Evolutionary conservation across 2,329 filamentous ascomycete species (phyloP), one percentile per base, ranked within the genome.

Genomic region (Ophiosphaerella herpotricha): DNA sequence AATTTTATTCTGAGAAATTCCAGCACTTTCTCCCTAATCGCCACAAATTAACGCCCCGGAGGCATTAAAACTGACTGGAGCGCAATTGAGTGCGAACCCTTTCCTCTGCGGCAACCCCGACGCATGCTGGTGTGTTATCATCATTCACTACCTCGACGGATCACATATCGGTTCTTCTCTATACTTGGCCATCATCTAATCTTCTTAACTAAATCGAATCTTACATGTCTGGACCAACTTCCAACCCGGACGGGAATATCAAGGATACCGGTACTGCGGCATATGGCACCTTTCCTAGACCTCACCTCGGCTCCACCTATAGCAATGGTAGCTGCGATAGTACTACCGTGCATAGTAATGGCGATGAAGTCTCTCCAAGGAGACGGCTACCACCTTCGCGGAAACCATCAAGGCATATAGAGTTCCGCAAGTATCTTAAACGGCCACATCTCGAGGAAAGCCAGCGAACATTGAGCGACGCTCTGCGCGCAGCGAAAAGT

Each of bases 401-500:
- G 16, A 50, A 61, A 41, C 42, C 54, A 5, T 64, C 61, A 35
- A 45, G 58, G 40, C 69, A 72, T 45, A 71, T 72, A 37, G 63
- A 63, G 18, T 66, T 72, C 14, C 57, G 67, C 9, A 66, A 70
- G 39, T 69, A 67, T 45, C 50, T 71, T 23, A 58, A 63, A 33
- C 60, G 70, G n/a, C 70, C 70, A 5, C 64, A 72, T 56, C 49
- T 71, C 37, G 58, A 55, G 5, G 60, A 66, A 8, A 66, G 50
- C 23, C 67, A 72, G 44, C 61, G 70, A 18, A 73, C 66, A 14
- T 48, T 74, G 45, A 73, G 70, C 52, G 70, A 74, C 56, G 72
- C 71, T 11, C 52, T 74, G 43, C 57, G 70, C 26, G 63, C 74
- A 12, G 73, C 74, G n/a, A 69, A 75, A 35, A 72, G 74, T 26